Percentiles rank a stretch among this genome's conserved stretches.
These are phyloP conservation scores for Endocladia muricata DNA, from an alignment of 31 red algal genomes.

Conservation along the genomic window DNA sequence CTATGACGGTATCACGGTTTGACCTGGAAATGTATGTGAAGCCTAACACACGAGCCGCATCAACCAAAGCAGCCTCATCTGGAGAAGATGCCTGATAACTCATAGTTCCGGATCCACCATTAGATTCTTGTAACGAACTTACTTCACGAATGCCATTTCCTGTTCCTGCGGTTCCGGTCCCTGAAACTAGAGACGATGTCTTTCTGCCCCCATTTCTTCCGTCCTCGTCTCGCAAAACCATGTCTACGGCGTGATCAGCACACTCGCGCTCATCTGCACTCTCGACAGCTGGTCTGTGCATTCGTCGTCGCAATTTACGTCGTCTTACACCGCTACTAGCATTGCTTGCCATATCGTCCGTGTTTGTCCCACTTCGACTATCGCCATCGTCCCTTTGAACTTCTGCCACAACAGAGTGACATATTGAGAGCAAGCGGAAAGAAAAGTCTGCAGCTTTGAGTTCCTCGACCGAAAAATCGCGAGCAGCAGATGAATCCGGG, in stretches of 20 bases:
- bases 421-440: slow-evolving; percentile 57
- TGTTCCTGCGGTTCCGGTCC: slow-evolving; percentile 15
- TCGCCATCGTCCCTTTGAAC: neutral
- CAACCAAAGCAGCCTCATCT: slow-evolving; percentile 86
- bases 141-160: slow-evolving; percentile 2
- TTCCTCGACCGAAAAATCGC: slow-evolving; percentile 19
- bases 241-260: neutral
- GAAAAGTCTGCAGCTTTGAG: slow-evolving; percentile 20
- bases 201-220: neutral
- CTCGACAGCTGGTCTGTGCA: slow-evolving; percentile 8
- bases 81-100: slow-evolving; percentile 85
- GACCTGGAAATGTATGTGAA: slow-evolving; percentile 66
- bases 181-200: neutral
- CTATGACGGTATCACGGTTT: slow-evolving; percentile 35
- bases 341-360: slow-evolving; percentile 11
- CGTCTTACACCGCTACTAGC: slow-evolving; percentile 12
- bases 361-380: slow-evolving; percentile 5
- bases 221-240: neutral
- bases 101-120: neutral
- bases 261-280: neutral
- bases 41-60: slow-evolving; percentile 61
- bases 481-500: slow-evolving; percentile 38
- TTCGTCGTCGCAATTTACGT: slow-evolving; percentile 12
- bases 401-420: slow-evolving; percentile 66
- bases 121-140: slow-evolving; percentile 20